Percentiles rank a stretch among this genome's conserved stretches.
Conservation (phyloP, 2,329 filamentous ascomycete genomes). For the Phialemoniopsis sp. region DNA sequence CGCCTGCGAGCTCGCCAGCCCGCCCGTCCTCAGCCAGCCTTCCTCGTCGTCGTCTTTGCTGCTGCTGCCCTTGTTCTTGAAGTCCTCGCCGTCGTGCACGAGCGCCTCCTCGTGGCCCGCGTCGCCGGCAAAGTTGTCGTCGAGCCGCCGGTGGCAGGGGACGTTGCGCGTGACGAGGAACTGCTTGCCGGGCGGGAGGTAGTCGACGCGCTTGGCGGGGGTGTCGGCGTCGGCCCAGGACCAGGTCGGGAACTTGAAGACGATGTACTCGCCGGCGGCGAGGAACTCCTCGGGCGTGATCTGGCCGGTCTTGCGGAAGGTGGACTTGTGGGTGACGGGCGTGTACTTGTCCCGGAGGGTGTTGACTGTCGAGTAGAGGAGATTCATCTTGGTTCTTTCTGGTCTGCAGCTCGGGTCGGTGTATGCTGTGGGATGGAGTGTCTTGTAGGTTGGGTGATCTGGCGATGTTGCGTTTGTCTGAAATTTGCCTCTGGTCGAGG, state of each 20-base stretch:
- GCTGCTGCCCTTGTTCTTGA: constrained; percentile 33
- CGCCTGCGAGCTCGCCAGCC: constrained; percentile 69
- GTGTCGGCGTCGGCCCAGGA: constrained; percentile 88
- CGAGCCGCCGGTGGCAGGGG: constrained; percentile 84
- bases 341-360: constrained; percentile 89
- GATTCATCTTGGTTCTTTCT: constrained; percentile 64
- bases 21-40: constrained; percentile 88
- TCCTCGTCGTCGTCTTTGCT: constrained; percentile 64
- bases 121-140: constrained; percentile 89
- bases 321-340: constrained; percentile 84
- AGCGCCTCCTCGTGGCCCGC: constrained; percentile 83
- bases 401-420: constrained; percentile 35
- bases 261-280: constrained; percentile 91
- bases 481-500: too few species aligned
- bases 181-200: constrained; percentile 88
- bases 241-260: constrained; percentile 99
- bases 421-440: too few species aligned
- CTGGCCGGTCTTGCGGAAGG: constrained; percentile 88
- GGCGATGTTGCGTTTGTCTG: too few species aligned
- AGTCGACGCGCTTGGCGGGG: constrained; percentile 70
- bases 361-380: constrained; percentile 88
- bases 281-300: constrained; percentile 98
- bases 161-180: constrained; percentile 93
- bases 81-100: constrained; percentile 73
- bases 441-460: too few species aligned